These are phyloP conservation scores for Xylariaceae sp. DNA, from an alignment of 2,329 filamentous ascomycete genomes.

Conservation along the genomic window DNA sequence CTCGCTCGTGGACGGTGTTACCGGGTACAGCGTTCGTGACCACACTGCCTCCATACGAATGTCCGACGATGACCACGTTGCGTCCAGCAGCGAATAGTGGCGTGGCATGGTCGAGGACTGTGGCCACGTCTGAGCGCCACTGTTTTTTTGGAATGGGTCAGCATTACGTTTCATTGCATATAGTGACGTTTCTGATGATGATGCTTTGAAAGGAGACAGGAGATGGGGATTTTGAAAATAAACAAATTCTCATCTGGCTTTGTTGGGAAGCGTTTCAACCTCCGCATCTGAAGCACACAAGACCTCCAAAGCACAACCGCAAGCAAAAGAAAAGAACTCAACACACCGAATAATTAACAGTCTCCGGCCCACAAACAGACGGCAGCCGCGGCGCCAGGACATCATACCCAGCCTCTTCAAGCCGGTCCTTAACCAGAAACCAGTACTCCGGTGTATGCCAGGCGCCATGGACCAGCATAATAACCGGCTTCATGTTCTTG, in stretches of 20 bases:
- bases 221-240: neutral
- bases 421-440: conserved; percentile 4
- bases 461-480: conserved; percentile 8
- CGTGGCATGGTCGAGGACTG: conserved; percentile 9
- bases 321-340: neutral
- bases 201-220: neutral
- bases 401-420: conserved; percentile 11
- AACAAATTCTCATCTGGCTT: no score
- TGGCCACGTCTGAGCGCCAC: conserved; percentile 14
- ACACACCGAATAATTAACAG: conserved; percentile 1
- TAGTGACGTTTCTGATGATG: neutral
- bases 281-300: neutral
- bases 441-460: conserved; percentile 10
- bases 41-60: conserved; percentile 23
- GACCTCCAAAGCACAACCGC: neutral
- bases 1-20: conserved; percentile 12
- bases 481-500: conserved; percentile 1
- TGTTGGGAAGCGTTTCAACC: neutral
- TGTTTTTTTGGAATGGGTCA: neutral
- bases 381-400: conserved; percentile 7
- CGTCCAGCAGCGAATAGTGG: conserved; percentile 17
- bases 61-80: conserved; percentile 16
- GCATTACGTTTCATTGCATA: neutral
- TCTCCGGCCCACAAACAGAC: conserved; percentile 6
- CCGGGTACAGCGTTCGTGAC: conserved; percentile 13